Evolutionary conservation across 208 protist species (phyloP).

Genomic region (Polymyxa betae): DNA sequence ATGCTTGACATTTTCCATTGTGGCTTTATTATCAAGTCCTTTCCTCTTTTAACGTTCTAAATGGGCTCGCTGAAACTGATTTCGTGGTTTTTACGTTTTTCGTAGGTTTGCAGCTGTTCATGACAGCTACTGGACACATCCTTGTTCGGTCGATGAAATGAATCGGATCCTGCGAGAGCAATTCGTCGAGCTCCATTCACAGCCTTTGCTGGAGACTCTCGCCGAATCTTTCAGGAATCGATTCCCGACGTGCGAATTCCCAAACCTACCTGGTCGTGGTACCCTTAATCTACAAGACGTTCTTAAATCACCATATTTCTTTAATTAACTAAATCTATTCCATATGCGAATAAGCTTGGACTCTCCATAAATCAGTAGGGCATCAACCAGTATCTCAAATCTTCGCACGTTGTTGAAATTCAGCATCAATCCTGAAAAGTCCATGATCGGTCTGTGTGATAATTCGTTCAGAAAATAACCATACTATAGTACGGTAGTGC

Average conservation of each 20-base stretch:
- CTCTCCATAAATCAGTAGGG: too few species aligned
- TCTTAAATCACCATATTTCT: conserved; percentile 43
- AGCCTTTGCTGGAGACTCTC: neutral
- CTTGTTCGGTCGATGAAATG: conserved; percentile 83
- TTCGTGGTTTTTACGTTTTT: conserved; percentile 64
- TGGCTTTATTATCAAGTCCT: conserved; percentile 61
- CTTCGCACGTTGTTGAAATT: too few species aligned
- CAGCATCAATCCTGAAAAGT: too few species aligned
- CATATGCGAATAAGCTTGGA: too few species aligned
- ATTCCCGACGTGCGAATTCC: conserved; percentile 25
- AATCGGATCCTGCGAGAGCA: conserved; percentile 87
- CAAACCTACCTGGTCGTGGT: neutral
- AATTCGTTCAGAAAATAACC: too few species aligned
- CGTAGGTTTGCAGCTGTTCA: conserved; percentile 89
- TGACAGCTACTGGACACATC: conserved; percentile 97
- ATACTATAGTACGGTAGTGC: too few species aligned
- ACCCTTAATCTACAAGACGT: conserved; percentile 4
- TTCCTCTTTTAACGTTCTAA: neutral
- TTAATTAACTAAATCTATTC: conserved; percentile 31
- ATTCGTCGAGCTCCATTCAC: conserved; percentile 91
- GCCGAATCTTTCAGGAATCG: neutral
- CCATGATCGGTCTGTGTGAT: too few species aligned
- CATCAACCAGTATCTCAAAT: too few species aligned
- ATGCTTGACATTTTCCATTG: neutral
- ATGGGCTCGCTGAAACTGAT: neutral